Conservation (phyloP, 1,284 basidiomycete species). For the Cutaneotrichosporon cutaneum region DNA sequence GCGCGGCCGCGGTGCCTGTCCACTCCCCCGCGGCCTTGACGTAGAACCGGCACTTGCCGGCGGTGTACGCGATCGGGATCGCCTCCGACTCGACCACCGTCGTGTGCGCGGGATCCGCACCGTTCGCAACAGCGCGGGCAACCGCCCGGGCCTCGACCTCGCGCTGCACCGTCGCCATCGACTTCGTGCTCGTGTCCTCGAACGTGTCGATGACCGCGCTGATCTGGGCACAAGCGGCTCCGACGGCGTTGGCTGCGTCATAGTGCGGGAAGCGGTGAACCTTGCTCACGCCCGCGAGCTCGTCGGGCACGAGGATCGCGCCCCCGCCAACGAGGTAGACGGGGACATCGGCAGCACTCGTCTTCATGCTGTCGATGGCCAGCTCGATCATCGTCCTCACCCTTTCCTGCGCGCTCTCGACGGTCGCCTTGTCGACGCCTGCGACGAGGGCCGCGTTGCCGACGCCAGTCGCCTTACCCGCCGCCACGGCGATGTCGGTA, state of each 20-base stretch:
- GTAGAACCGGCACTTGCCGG: conserved; percentile 40
- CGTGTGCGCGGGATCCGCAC: conserved; percentile 54
- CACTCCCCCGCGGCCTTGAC: conserved; percentile 49
- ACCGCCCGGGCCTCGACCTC: conserved; percentile 55
- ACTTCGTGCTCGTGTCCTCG: conserved; percentile 30
- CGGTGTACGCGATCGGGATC: conserved; percentile 42
- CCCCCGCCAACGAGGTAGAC: conserved; percentile 44
- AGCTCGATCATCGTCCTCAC: conserved; percentile 59
- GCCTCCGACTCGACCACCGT: conserved; percentile 57
- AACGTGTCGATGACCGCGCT: conserved; percentile 42
- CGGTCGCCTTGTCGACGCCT: conserved; percentile 40
- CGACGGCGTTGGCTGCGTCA: conserved; percentile 62
- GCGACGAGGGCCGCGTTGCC: conserved; percentile 52
- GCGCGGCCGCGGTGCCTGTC: conserved; percentile 23
- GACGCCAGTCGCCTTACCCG: conserved; percentile 45
- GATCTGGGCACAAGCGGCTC: conserved; percentile 49
- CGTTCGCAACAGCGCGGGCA: conserved; percentile 54
- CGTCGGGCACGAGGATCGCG: conserved; percentile 47
- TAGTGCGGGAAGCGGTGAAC: conserved; percentile 59
- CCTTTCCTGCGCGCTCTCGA: conserved; percentile 49
- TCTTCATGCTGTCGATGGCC: conserved; percentile 62
- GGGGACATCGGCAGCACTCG: conserved; percentile 54
- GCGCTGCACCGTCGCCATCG: conserved; percentile 37
- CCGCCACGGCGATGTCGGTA: conserved; percentile 59
- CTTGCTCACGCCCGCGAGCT: conserved; percentile 56